Base-by-base conservation (phyloP, 768 basidiomycete species). In the Paxillus involutus region DNA sequence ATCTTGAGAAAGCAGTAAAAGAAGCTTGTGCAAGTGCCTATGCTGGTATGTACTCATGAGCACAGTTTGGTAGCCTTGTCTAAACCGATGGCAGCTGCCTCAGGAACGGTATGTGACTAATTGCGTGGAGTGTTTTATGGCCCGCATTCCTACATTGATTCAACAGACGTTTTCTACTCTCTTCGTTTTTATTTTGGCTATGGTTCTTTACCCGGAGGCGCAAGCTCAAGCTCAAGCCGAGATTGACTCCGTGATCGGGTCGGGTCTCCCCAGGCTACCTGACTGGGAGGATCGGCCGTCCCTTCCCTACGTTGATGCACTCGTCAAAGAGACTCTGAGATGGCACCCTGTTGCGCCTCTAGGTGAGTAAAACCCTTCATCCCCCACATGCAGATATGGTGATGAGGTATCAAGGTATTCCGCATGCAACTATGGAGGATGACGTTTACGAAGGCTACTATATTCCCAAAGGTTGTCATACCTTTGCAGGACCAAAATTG, bases 391-490 rank as follows among this genome's bases (percentile, higher is more conserved):
- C 12, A n/a, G 14, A 36, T 49, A 40, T 45, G 36, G 47, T 9
- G 4, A 24, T 26, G 3, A 10, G 19, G 29, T 21, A 30, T 17
- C 19, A 42, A 65, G 70, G 67, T 5, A 51, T 71, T n/a, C 66
- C 70, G 6, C 74, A 73, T 46, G 56, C 62, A 14, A 55, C 63
- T 4, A 73, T 74, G 2, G 60, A 71, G 35, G 75, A 77, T 50
- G 78, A 77, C 47, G 51, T 71, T 14, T 78, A 79, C 53, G 65
- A 72, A 44, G 73, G 76, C 19, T 78, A 78, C 51, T 58, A 78
- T 6, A 85, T 85, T 41, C 81, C 84, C 10, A 73, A 75, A 57
- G 82, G 80, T 58, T 65, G 76, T 24, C 36, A 19, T 12, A 42
- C 32, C 39, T 19, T 36, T 17, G 24, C 44, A 42, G 17, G 42